Evolutionary conservation across 2,329 filamentous ascomycete genomes (phyloP), one percentile per base, ranked within the genome.

Genomic region (Metarhizium robertsii): DNA sequence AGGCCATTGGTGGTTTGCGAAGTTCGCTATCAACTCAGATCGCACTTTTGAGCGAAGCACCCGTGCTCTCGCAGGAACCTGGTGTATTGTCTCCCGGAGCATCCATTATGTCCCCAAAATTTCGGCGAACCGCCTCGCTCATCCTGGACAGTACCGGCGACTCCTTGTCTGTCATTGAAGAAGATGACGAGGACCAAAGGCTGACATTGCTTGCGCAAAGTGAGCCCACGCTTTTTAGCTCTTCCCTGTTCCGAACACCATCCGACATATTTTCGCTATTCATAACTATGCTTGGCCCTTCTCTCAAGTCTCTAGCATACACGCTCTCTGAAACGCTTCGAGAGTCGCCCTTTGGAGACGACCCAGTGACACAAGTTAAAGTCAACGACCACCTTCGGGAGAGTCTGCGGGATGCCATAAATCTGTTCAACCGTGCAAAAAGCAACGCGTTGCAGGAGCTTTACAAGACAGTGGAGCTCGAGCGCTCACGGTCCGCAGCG

Each of bases 251-350:
- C 56, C 77, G 75, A 42, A 80, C 83, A 2, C 84, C 92, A 0
- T 83, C 87, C 0, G 90, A 96, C 57, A 95, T 97, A 61, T 97
- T 97, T 67, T 85, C 90, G 11, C 79, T 92, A 5, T 99, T 97
- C 69, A 96, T 99, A 57, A 78, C 81, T 20, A 84, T 94, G 61
- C 76, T 99, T 25, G 94, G 94, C 0, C 94, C 94, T 1, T 94
- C 92, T 0, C 95, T 96, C 85, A 95, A 96, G 69, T 96, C 92
- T 0, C 74, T 99, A n/a, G 90, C 90, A 2, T 94, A 88, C 63
- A 97, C 94, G 0, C 72, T 99, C 43, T 90, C 90, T 11, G 87
- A 95, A 66, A 91, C 95, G 10, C 81, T 99, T 7, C 86, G 90
- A 53, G 91, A 96, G 59, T 79, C 95, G 1, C 90, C 92, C 0